Evolutionary conservation across 768 basidiomycete genomes (phyloP), one percentile per base, ranked within the genome.

Genomic region (Russula compacta): DNA sequence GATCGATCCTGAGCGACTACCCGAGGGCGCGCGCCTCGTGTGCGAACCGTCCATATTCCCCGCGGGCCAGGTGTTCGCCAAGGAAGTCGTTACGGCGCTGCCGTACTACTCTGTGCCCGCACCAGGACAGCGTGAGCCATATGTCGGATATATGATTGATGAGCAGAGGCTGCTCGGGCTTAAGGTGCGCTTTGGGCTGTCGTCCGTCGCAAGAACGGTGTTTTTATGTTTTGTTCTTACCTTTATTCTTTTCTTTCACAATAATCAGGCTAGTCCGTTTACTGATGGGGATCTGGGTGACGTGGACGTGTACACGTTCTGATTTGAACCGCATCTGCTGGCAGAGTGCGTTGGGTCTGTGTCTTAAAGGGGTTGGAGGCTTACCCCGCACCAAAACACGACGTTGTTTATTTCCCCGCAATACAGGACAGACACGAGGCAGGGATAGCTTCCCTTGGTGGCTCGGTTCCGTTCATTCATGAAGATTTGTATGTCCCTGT

Each of bases 111-210:
- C 64, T 12, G 56, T 58, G 5, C 54, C 61, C 1, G 51, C 51
- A 11, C 60, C 64, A 2, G 48, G 44, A 52, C 14, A 64, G 63
- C 6, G 53, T 33, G 47, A 49, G 21, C 52, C 32, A 7, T 76
- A 71, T 42, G 69, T 70, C 4, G 76, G 75, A 6, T 59, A 75
- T 53, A 76, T 76, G 74, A 70, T 76, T 29, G 76, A 77, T 53
- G 74, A 76, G 33, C 73, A 72, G 46, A 67, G 76, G 54, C 33
- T 76, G 46, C 64, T 77, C 33, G 73, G 73, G 33, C 39, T 77
- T 24, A 71, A 70, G 69, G 76, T 76, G 53, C 32, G 63, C 2
- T 60, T 57, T 19, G 0, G 11, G 6, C 10, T 47, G 3, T n/a
- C n/a, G 19, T 21, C 1, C 35, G n/a, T 21, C 32, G 32, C n/a